Percentiles rank a stretch among this genome's conserved stretches.
These are phyloP conservation scores for Phtheirospermum japonicum DNA, from an alignment of 257 asterid genomes.

Conservation along the genomic window DNA sequence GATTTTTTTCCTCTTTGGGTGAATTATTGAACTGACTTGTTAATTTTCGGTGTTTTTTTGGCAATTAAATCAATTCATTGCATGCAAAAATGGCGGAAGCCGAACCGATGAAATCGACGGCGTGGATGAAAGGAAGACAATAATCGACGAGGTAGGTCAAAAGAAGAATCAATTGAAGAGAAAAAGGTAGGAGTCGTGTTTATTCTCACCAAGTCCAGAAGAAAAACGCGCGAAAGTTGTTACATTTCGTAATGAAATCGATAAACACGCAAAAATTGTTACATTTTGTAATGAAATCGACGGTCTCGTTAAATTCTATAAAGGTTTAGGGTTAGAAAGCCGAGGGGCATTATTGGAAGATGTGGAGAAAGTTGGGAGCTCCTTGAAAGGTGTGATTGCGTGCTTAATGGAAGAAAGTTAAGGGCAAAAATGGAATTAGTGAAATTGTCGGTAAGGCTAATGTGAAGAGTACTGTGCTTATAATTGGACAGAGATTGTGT, in stretches of 20 bases:
- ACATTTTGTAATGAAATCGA: slow-evolving; percentile 51
- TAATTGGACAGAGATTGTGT: slow-evolving; percentile 62
- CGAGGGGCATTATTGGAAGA: slow-evolving; percentile 32
- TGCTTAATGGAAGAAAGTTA: slow-evolving; percentile 71
- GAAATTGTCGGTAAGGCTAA: slow-evolving; percentile 45
- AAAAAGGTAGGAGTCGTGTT: slow-evolving; percentile 32
- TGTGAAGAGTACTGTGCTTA: slow-evolving; percentile 70
- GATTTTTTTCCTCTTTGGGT: neutral
- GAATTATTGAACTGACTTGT: neutral
- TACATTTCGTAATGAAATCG: no score
- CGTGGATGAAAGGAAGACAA: slow-evolving; percentile 12
- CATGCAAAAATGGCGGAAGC: slow-evolving; percentile 35
- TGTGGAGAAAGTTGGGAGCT: slow-evolving; percentile 30
- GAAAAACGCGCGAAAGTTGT: no score
- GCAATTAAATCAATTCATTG: slow-evolving; percentile 11
- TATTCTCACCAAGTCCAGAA: slow-evolving; percentile 25
- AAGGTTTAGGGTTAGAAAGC: slow-evolving; percentile 33
- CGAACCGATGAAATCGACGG: slow-evolving; percentile 31
- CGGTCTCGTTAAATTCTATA: slow-evolving; percentile 44
- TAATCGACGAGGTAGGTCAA: slow-evolving; percentile 20
- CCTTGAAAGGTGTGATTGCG: slow-evolving; percentile 52
- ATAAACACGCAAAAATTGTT: slow-evolving; percentile 39
- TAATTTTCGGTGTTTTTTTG: neutral
- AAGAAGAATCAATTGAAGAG: slow-evolving; percentile 36
- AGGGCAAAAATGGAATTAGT: slow-evolving; percentile 36